Percentiles rank a stretch among this genome's conserved stretches.
Conservation (phyloP, 768 basidiomycete genomes). For the Chalciporus pseudorubinellus region DNA sequence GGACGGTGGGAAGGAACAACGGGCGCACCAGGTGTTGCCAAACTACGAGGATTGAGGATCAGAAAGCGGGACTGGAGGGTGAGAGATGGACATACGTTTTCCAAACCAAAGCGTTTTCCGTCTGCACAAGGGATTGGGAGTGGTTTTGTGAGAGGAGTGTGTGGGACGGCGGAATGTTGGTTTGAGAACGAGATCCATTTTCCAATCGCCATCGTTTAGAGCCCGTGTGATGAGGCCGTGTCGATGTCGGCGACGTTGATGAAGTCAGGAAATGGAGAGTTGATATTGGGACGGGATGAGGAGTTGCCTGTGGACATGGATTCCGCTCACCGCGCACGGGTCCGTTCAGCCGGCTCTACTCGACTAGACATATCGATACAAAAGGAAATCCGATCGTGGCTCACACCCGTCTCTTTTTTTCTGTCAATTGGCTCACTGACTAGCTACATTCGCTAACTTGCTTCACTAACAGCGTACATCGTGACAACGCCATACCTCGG, state of each 20-base stretch:
- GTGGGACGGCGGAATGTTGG: conserved; percentile 19
- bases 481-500: too few relatives aligned
- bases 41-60: conserved; percentile 52
- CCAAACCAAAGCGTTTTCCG: conserved; percentile 90
- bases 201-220: conserved; percentile 35
- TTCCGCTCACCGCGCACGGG: conserved; percentile 13
- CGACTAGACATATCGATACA: background rate
- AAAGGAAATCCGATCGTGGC: conserved; percentile 9
- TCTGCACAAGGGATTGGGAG: conserved; percentile 55
- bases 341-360: conserved; percentile 11
- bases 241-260: background rate
- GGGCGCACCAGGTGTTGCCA: conserved; percentile 87
- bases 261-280: background rate
- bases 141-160: conserved; percentile 28
- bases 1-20: conserved; percentile 2
- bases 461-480: background rate
- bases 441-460: too few relatives aligned
- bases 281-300: conserved; percentile 9
- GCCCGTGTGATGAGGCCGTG: background rate
- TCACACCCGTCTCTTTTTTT: background rate
- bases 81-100: conserved; percentile 71
- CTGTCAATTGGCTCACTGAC: background rate
- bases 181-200: conserved; percentile 39
- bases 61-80: conserved; percentile 6
- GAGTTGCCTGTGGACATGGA: conserved; percentile 19